Evolutionary conservation across 106 monocot species (phyloP), one percentile per base, ranked within the genome.

Genomic region (Agapanthus africanus): DNA sequence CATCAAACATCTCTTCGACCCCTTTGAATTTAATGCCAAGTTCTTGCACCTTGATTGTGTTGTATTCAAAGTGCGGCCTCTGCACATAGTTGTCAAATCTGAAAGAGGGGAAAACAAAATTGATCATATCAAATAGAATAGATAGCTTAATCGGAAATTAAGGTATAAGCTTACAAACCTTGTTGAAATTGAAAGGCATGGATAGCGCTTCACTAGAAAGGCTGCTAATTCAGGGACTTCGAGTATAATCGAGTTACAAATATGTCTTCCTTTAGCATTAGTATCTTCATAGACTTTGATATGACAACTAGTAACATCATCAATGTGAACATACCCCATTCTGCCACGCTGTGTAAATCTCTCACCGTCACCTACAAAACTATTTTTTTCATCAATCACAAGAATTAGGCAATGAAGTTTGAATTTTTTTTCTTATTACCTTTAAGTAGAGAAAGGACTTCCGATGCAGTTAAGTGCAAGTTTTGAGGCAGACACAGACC

Each of bases 291-390:
- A 95, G 35, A 85, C 85, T 22, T 83, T 50, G 26, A 95, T 77
- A 74, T 91, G 94, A 81, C 91, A 88, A 14, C 78, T 46, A n/a
- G 87, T 88, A 30, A 86, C 91, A 54, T 95, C 95, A 66, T 91
- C 91, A 30, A 95, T 88, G 77, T 88, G 87, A 40, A 88, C 83
- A 70, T 88, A 95, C 7, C 91, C 95, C 91, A 91, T 88, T 78
- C 91, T 83, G 11, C 91, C 88, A 69, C 85, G 59, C 71, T 11
- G 63, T 30, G 80, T 74, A 71, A 94, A 90, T 44, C 42, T 80
- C 38, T 80, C 75, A 23, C 40, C 31, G 11, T 79, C 77, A 40
- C 93, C 87, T 86, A 73, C 66, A 83, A 65, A 3, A 70, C 1
- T 0, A 63, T 31, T 28, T 59, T 21, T 59, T 25, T 5, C 22